A percentile compares a stretch with the other conserved stretches of the same genome.
phyloP scores from a whole-genome alignment of 2,329 filamentous ascomycete species.

The Scolecobasidium constrictum region DNA sequence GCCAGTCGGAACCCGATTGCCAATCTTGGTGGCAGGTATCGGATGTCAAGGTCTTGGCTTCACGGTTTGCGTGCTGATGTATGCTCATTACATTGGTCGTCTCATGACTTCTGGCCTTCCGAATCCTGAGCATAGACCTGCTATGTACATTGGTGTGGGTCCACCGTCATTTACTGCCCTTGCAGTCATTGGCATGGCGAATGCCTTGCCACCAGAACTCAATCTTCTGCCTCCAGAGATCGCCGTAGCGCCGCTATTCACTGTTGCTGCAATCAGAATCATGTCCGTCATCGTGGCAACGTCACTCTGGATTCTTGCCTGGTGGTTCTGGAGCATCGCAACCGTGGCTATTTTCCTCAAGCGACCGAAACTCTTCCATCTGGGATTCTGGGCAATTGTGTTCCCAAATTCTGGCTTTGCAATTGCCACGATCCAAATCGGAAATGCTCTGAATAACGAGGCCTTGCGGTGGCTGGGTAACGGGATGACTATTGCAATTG shows the following conservation, averaged over 20 bases:
- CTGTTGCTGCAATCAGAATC: conserved; percentile 35
- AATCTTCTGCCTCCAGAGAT: conserved; percentile 25
- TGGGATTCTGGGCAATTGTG: conserved; percentile 54
- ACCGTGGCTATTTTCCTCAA: conserved; percentile 26
- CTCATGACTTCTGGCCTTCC: conserved; percentile 34
- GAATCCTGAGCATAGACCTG: conserved; percentile 27
- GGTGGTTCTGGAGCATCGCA: conserved; percentile 40
- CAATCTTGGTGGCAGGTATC: conserved; percentile 33
- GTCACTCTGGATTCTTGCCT: conserved; percentile 38
- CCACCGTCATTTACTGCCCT: conserved; percentile 54
- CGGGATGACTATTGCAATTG: conserved; percentile 39
- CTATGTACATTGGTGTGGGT: conserved; percentile 44
- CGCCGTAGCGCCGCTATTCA: conserved; percentile 31
- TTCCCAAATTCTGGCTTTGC: conserved; percentile 57
- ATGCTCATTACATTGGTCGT: conserved; percentile 30
- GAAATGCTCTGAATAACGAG: conserved; percentile 39
- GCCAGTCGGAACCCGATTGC: conserved; percentile 18
- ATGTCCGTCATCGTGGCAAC: conserved; percentile 30
- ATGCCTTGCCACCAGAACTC: conserved; percentile 37
- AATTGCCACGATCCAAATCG: conserved; percentile 47
- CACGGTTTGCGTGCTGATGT: conserved; percentile 33
- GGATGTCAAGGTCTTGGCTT: conserved; percentile 36
- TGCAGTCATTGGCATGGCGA: conserved; percentile 58
- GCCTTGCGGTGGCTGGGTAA: conserved; percentile 32
- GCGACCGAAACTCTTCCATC: conserved; percentile 34